Evolutionary conservation across 495 filamentous ascomycete genomes (phyloP), one percentile per base, ranked within the genome.

Genomic region (Hypoxylon cercidicola): DNA sequence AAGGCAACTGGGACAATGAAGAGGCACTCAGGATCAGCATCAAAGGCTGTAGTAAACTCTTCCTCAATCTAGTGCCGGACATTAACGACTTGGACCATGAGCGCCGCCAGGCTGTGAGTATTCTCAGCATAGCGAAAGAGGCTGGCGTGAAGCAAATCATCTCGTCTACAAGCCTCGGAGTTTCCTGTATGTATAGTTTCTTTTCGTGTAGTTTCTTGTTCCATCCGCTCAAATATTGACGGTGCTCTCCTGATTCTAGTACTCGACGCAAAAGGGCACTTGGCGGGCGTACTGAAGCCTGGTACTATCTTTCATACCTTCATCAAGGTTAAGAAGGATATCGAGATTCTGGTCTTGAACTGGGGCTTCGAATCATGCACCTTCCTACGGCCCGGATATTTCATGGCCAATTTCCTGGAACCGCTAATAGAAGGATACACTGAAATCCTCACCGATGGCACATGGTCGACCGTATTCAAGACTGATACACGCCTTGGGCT

Each of bases 391-490:
- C 81, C 81, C 0, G 78, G 75, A 3, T 79, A 78, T 51, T 83
- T 85, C 72, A 84, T 84, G 81, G 72, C 78, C 4, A 83, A 84
- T 45, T 79, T 78, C 66, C 46, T 82, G 19, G 37, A 62, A 7
- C 82, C 81, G 1, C 59, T 76, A 7, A 72, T 75, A 1, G 32
- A 3, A 70, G 45, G 77, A 56, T 81, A 80, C 47, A 61, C 73
- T 7, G 77, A 77, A 1, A 58, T 81, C 1, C 61, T 58, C 5
- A 70, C 75, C 15, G 72, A 66, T 1, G 72, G 74, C 11, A 51
- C 52, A 19, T 78, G 75, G 41, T 52, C 53, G 9, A 64, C 12
- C 18, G 19, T 54, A 0, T 16, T 64, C 20, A 58, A 59, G 11
- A 45, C 64, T 1, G 74, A 79, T 13, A 77, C 75, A 0, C 7